Conservation (phyloP, 306 rosid species). For the Luffa aegyptiaca region DNA sequence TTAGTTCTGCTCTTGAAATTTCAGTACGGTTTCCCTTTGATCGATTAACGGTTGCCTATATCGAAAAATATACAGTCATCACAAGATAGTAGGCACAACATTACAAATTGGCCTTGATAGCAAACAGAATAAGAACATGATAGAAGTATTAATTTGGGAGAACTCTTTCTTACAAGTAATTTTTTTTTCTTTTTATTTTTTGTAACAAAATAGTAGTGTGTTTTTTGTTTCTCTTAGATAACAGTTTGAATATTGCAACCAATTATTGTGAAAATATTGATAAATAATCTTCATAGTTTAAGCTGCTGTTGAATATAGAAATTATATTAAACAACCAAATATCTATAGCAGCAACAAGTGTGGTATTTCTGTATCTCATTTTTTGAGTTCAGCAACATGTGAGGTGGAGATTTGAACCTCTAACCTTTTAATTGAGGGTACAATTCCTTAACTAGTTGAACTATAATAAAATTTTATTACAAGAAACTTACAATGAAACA, state of each 20-base stretch:
- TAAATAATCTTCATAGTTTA: not conserved
- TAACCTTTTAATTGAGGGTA: too few species aligned
- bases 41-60: constrained; percentile 80
- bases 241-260: not conserved
- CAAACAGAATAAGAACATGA: not conserved
- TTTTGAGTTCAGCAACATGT: too few species aligned
- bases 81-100: not conserved
- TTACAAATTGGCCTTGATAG: not conserved
- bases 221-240: not conserved
- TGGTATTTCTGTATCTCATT: not conserved
- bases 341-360: not conserved
- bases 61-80: not conserved
- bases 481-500: not conserved
- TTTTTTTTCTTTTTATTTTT: too few species aligned
- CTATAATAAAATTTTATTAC: not conserved
- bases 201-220: not conserved
- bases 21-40: constrained; percentile 80
- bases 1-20: constrained; percentile 64
- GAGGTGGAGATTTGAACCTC: too few species aligned
- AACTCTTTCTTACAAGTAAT: not conserved
- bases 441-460: too few species aligned
- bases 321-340: not conserved
- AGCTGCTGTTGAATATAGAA: not conserved
- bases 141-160: not conserved
- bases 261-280: not conserved